Evolutionary conservation across 2,329 filamentous ascomycete species (phyloP), one percentile per base, ranked within the genome.

Genomic region (Cryphonectria parasitica): DNA sequence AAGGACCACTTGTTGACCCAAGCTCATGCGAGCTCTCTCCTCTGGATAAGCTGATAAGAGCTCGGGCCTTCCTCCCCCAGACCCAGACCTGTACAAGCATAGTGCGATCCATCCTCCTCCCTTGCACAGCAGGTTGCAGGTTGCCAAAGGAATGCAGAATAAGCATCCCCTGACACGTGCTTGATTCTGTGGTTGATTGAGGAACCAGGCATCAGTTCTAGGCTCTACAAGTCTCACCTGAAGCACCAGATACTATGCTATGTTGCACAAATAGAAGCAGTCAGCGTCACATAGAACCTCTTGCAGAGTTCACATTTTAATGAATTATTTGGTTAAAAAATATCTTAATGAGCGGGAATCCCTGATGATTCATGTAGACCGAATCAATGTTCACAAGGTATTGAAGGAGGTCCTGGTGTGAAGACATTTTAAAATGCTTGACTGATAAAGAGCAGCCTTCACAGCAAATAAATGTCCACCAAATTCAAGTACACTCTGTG

Each of bases 21-120:
- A 28, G 54, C 54, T 45, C 39, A 41, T 49, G 31, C 36, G 22
- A 54, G 54, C 31, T 36, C 43, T 31, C 63, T 63, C 25, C 19
- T 2, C 54, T n/a, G n/a, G 56, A 61, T 67, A 67, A 61, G 54
- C 52, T 41, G 66, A 67, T 67, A 67, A 67, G 66, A 61, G 56
- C 25, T 52, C 45, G 34, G 58, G 22, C 58, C 56, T 8, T 61
- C 25, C 19, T 31, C 31, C 56, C 56, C 31, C 56, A 61, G 31
- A 36, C 28, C 56, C 56, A 19, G 5, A 36, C 31, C 56, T 17
- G 5, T 13, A 25, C 6, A 56, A 13, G n/a, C 25, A 28, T 56
- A 17, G 54, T 31, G 5, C 1, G 4, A 17, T 28, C 8, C 3
- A 13, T 28, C 52, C 25, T 39, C 43, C 45, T 58, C 54, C 54